phyloP scores from a whole-genome alignment of 2,329 filamentous ascomycete species.

The Tricladium varicosporioides region DNA sequence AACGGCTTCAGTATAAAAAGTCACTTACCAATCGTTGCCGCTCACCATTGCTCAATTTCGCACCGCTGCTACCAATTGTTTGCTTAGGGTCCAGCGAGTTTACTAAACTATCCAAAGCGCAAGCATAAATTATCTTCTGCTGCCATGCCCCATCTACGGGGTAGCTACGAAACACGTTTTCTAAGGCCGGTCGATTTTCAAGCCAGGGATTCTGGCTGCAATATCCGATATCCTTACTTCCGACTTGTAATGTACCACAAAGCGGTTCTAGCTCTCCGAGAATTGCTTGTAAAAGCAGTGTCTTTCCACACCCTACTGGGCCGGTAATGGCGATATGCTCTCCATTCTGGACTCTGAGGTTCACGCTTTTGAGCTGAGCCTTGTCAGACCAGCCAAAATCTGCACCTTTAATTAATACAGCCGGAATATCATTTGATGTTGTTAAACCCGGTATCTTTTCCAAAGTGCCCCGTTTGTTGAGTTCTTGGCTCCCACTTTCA shows the following conservation, averaged over 20 bases:
- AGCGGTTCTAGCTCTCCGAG: not conserved
- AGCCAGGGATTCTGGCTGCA: not conserved
- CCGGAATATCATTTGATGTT: not conserved
- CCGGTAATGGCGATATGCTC: not conserved
- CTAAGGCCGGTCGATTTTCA: not conserved
- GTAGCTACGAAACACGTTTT: not conserved
- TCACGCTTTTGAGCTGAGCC: not conserved
- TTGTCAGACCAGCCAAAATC: not conserved
- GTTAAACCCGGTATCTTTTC: not conserved
- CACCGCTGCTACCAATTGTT: not conserved
- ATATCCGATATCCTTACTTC: not conserved
- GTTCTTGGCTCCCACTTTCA: not conserved
- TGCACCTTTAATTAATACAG: not conserved
- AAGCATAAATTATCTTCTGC: not conserved
- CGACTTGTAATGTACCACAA: not conserved
- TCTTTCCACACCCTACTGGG: not conserved
- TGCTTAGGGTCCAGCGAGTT: not conserved
- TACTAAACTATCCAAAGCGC: not conserved
- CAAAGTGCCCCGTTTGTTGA: not conserved
- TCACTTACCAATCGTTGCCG: not conserved
- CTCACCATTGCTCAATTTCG: not conserved
- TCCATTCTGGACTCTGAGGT: not conserved
- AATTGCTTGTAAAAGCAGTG: not conserved
- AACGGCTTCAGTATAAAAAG: not conserved
- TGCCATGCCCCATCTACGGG: not conserved